These are phyloP conservation scores for Vicia sativa DNA, from an alignment of 306 rosid genomes.

Conservation along the genomic window DNA sequence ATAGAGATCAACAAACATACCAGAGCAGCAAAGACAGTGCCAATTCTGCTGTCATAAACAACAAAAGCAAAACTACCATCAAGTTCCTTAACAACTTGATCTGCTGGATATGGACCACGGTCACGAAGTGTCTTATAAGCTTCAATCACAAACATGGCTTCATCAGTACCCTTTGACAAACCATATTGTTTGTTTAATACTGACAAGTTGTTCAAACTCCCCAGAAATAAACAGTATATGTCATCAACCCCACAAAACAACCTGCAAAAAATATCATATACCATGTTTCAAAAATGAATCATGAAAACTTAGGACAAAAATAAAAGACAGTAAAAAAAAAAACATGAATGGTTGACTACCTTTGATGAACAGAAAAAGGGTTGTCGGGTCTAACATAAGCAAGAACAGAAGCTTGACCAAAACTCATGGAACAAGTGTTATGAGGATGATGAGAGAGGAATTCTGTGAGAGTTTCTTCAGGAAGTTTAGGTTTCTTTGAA, in stretches of 20 bases:
- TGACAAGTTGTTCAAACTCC: constrained; percentile 76
- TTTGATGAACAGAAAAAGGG: constrained; percentile 54
- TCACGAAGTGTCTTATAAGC: constrained; percentile 91
- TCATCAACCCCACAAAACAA: constrained; percentile 88
- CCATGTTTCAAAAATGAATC: background rate
- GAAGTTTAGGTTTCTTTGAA: constrained; percentile 76
- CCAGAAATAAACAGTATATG: constrained; percentile 80
- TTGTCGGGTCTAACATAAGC: constrained; percentile 71
- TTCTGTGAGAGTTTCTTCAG: constrained; percentile 73
- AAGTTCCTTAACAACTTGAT: constrained; percentile 90
- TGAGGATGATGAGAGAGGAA: constrained; percentile 75
- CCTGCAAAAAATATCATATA: constrained; percentile 49
- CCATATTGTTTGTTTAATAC: constrained; percentile 77
- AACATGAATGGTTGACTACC: constrained; percentile 44
- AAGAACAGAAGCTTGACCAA: constrained; percentile 76
- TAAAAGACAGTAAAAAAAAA: no score
- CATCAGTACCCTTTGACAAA: constrained; percentile 62
- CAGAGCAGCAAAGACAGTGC: constrained; percentile 88
- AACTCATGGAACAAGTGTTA: constrained; percentile 67
- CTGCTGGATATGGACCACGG: constrained; percentile 97
- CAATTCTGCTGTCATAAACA: constrained; percentile 87
- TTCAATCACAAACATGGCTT: constrained; percentile 90
- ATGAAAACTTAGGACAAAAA: background rate
- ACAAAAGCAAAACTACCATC: constrained; percentile 98
- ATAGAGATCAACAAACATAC: constrained; percentile 31